These are phyloP conservation scores for Aspergillus pseudonomiae DNA, from an alignment of 2,329 filamentous ascomycete species.

Conservation along the genomic window DNA sequence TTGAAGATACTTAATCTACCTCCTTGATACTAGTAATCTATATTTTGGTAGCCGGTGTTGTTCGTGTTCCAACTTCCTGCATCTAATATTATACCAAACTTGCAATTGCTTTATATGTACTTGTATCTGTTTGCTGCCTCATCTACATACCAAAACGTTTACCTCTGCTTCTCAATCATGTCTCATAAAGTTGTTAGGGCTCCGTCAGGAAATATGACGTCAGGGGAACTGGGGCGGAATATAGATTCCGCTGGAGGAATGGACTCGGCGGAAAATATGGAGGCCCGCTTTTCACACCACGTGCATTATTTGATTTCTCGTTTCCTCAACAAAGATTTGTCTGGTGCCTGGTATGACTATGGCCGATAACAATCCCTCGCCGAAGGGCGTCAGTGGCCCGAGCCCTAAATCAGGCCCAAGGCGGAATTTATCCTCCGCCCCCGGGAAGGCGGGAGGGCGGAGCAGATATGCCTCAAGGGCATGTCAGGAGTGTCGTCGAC, in stretches of 20 bases:
- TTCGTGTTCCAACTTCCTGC: too few relatives aligned
- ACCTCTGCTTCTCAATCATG: too few relatives aligned
- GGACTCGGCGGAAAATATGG: neutral
- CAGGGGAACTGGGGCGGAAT: neutral
- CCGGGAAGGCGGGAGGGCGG: neutral
- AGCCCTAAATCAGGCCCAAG: neutral
- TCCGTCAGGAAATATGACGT: neutral
- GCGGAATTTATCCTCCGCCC: neutral
- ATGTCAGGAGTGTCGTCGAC: conserved; percentile 42
- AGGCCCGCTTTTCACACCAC: neutral
- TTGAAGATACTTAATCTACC: too few relatives aligned
- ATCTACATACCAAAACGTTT: too few relatives aligned
- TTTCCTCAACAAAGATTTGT: neutral
- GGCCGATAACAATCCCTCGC: neutral
- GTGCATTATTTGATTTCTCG: neutral
- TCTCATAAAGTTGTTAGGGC: neutral
- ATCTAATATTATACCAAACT: too few relatives aligned
- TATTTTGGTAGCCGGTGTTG: too few relatives aligned
- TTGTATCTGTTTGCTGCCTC: too few relatives aligned
- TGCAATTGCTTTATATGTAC: too few relatives aligned
- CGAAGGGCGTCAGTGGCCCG: neutral
- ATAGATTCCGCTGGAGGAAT: neutral
- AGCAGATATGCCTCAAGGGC: conserved; percentile 36
- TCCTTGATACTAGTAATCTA: too few relatives aligned
- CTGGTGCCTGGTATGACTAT: neutral